Conservation (phyloP, 1,284 basidiomycete genomes). For the Microstroma glucosiphilum region DNA sequence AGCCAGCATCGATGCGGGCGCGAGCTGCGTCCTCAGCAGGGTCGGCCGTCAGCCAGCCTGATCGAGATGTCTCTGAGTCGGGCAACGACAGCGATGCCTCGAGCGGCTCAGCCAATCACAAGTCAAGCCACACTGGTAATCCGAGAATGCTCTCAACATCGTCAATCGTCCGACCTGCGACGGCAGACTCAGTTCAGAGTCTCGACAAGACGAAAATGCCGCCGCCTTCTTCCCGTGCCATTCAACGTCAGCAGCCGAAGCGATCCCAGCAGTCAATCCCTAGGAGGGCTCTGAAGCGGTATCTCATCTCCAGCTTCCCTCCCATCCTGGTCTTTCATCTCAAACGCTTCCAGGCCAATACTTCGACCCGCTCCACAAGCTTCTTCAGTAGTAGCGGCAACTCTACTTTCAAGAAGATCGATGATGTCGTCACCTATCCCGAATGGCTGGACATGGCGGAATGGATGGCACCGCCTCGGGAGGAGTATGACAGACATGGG, state of each 20-base stretch:
- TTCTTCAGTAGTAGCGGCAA: constrained; percentile 44
- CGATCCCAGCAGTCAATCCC: constrained; percentile 57
- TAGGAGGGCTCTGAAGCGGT: constrained; percentile 82
- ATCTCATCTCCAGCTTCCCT: constrained; percentile 77
- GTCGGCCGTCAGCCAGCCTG: too few species aligned
- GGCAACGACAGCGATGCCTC: too few species aligned
- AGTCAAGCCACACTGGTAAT: too few species aligned
- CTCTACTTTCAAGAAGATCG: constrained; percentile 67
- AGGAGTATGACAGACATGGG: constrained; percentile 59
- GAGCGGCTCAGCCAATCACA: too few species aligned
- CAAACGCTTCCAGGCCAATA: constrained; percentile 80
- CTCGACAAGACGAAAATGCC: too few species aligned
- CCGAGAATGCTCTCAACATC: too few species aligned
- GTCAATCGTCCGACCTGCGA: too few species aligned
- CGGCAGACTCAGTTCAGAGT: too few species aligned
- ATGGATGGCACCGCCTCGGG: constrained; percentile 73
- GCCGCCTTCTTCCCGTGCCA: too few species aligned
- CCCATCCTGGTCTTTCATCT: constrained; percentile 85
- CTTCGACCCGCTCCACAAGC: constrained; percentile 53
- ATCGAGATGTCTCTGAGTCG: too few species aligned
- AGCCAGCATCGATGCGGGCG: too few species aligned
- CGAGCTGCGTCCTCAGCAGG: too few species aligned
- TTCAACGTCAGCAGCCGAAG: constrained; percentile 9
- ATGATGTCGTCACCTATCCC: constrained; percentile 81
- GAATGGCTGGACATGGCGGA: constrained; percentile 75